Base-by-base conservation (phyloP, 495 filamentous ascomycete genomes). In the Chaetomidium leptoderma region DNA sequence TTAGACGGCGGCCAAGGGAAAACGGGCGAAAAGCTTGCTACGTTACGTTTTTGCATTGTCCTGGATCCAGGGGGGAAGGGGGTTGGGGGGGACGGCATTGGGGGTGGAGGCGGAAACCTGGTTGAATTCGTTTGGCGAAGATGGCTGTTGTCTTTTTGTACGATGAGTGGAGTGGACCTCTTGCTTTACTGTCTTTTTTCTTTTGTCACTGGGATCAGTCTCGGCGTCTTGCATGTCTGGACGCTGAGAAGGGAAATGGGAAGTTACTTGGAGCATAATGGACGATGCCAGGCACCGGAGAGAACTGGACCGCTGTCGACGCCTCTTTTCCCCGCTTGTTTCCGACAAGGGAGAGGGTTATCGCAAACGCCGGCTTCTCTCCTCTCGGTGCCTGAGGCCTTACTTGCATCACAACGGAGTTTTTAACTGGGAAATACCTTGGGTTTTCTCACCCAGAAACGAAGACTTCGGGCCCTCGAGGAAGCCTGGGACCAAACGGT, bases 31-130 rank as follows among this genome's bases (percentile, higher is more conserved):
- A 62, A 62, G 61, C 53, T 49, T 46, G 55, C 32, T 59, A 57
- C 55, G 19, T 64, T 59, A 36, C 59, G 46, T 44, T 67, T 68
- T 68, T 70, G 69, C 69, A 69, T 68, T 49, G 57, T 68, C 63
- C 67, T 63, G 66, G 69, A 57, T 63, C 53, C 33, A 17, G 16
- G 10, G 40, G 40, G 13, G 11, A n/a, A n/a, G n/a, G n/a, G n/a
- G n/a, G n/a, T n/a, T 32, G 27, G 59, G 63, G 61, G 63, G 55
- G 60, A 59, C 11, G 67, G 66, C 66, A 70, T 70, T 56, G 55
- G 58, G 62, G 54, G 54, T 44, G 55, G 46, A 59, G 59, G 46
- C 19, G 57, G 61, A 54, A 55, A 59, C 27, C 30, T 33, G 61
- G 50, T 63, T 46, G 54, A 59, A 46, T 61, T 63, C 58, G 27